Base-by-base conservation (phyloP, 495 filamentous ascomycete species). In the Penicillium cinerascens region DNA sequence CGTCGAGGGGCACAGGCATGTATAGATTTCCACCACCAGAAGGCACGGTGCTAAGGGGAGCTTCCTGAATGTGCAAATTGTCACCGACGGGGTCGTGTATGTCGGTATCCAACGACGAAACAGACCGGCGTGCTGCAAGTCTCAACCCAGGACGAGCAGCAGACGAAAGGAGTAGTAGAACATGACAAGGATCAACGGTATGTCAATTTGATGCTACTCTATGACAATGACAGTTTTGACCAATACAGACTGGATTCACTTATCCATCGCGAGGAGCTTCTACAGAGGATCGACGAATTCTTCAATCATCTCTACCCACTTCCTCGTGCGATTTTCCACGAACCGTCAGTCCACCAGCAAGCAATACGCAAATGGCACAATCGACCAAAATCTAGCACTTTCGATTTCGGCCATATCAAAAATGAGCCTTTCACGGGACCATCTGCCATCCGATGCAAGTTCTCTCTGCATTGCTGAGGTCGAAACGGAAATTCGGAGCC, bases 271-370 rank as follows among this genome's bases (percentile, higher is more conserved):
- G 27, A 42, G 33, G 48, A 61, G 21, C 37, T 47, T 16, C 9
- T 29, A 6, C 42, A 36, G 6, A 40, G 15, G 4, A 42, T 51
- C 7, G 20, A 51, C 22, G 27, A 39, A 2, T 57, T 40, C 26
- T 59, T 59, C 15, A 18, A 51, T 13, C n/a, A 52, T 21, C 40
- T 59, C 6, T 64, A 64, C 45, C 60, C 56, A 15, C 27, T 60
- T 10, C 48, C 4, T 47, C 47, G 4, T 64, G 49, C 26, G 47
- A 53, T 1, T 64, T 64, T 60, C 11, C 60, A 64, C 21, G 54
- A 59, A 15, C 51, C 50, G 1, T 49, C 60, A 3, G 45, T 55
- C 25, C 47, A 48, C 6, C 40, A 49, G 11, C 29, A 52, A 49
- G 11, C 29, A 52, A 35, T 42, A 20, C n/a, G n/a, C 7, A 2